Evolutionary conservation across 805 yeast species (phyloP), one percentile per base, ranked within the genome.

Genomic region (Cyberlindnera misumaiensis): DNA sequence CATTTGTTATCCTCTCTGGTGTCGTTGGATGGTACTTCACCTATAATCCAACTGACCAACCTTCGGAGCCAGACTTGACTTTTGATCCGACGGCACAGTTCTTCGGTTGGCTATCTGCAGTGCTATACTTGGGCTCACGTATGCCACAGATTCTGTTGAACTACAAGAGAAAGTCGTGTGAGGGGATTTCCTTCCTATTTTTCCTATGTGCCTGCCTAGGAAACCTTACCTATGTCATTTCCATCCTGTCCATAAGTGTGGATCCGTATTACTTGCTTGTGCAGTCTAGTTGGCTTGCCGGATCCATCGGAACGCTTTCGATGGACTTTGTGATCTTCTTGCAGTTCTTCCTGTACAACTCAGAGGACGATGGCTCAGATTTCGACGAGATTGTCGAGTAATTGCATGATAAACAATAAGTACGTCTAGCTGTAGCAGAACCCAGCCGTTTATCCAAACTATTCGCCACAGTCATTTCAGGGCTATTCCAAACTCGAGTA

Each of bases 121-220:
- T 66, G 2, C 65, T 84, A 30, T 84, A 84, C 53, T 63, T 90
- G 43, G 95, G 96, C 3, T 89, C 97, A 13, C 70, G 98, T 51
- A 63, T 93, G 22, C 98, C 98, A 1, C 98, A 93, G 63, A 86
- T 93, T 38, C 59, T 86, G 42, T 70, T 90, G 44, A 93, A 93
- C 62, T 86, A 72, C 55, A 70, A 80, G 58, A 73, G 97, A 55
- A 89, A 88, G 62, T 83, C 95, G 2, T 88, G 96, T 58, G 97
- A 93, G 45, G 97, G 97, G 17, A 84, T 90, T 35, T 86, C 96
- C 10, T 86, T 93, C 55, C 70, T 90, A 70, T 90, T 93, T 62
- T 90, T 90, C 63, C 64, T 93, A 16, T 90, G 93, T 69, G 97
- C 98, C 15, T 88, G 96, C 59, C 65, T 90, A 40, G 98, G 98